These are phyloP conservation scores for Cytospora schulzeri DNA, from an alignment of 2,329 filamentous ascomycete species.

Conservation along the genomic window DNA sequence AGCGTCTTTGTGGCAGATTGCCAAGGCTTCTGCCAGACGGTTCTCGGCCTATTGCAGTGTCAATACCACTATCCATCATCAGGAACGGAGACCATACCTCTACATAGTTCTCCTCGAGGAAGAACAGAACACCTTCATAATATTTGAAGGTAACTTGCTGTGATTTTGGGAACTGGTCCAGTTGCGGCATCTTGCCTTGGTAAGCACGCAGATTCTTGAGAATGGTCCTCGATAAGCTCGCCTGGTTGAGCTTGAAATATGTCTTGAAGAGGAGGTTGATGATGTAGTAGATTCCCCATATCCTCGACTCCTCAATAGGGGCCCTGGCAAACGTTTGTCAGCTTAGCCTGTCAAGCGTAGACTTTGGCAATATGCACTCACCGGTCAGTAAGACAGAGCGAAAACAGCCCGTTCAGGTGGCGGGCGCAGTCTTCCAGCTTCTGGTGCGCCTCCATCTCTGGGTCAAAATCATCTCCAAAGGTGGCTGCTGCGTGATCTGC, in stretches of 20 bases:
- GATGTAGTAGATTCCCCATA: constrained; percentile 97
- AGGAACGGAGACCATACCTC: constrained; percentile 54
- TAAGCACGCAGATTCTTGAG: constrained; percentile 81
- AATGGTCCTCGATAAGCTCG: constrained; percentile 87
- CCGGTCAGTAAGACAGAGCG: constrained; percentile 86
- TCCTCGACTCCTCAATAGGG: constrained; percentile 83
- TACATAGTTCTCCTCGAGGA: constrained; percentile 90
- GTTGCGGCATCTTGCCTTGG: constrained; percentile 74
- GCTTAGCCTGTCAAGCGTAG: neutral
- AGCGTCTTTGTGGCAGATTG: constrained; percentile 74
- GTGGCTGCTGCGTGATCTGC: constrained; percentile 44
- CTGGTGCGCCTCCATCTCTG: constrained; percentile 74
- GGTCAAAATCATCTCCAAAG: constrained; percentile 81
- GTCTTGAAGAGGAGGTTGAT: constrained; percentile 97
- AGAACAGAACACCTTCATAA: constrained; percentile 90
- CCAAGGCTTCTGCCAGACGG: constrained; percentile 77
- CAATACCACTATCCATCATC: neutral
- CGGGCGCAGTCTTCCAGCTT: constrained; percentile 89
- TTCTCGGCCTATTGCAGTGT: constrained; percentile 65
- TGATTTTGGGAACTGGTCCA: constrained; percentile 80
- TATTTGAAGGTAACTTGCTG: constrained; percentile 97
- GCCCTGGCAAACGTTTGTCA: constrained; percentile 56
- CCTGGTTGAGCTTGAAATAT: constrained; percentile 92
- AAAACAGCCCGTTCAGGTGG: constrained; percentile 89
- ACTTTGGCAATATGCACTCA: constrained; percentile 44